Conservation (phyloP, 176 grass and related monocot species). For the Calamus simplicifolius region DNA sequence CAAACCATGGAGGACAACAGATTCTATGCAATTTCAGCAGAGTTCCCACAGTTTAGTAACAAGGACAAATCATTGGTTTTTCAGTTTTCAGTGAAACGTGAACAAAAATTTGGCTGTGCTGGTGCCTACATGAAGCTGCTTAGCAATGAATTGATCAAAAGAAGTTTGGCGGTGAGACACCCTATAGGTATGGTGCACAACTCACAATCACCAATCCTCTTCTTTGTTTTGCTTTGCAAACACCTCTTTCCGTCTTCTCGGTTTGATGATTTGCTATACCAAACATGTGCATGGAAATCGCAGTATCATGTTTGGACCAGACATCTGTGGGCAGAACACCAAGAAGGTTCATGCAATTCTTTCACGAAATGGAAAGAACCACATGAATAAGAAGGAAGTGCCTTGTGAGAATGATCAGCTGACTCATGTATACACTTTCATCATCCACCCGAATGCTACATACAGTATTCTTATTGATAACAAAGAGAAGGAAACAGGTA, state of each 20-base stretch:
- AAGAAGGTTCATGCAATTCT: slow-evolving; percentile 69
- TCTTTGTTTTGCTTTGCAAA: background rate
- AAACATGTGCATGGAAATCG: background rate
- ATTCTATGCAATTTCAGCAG: slow-evolving; percentile 89
- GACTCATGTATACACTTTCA: slow-evolving; percentile 77
- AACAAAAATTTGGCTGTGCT: slow-evolving; percentile 93
- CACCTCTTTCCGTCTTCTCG: background rate
- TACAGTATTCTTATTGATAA: slow-evolving; percentile 92
- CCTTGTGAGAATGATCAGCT: slow-evolving; percentile 78
- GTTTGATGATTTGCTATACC: background rate
- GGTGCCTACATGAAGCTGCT: slow-evolving; percentile 91
- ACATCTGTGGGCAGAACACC: slow-evolving; percentile 54
- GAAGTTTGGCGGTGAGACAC: slow-evolving; percentile 91
- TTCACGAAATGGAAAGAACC: slow-evolving; percentile 61
- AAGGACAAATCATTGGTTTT: slow-evolving; percentile 86
- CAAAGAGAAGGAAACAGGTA: slow-evolving; percentile 69
- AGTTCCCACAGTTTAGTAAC: slow-evolving; percentile 71
- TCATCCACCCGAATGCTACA: slow-evolving; percentile 69
- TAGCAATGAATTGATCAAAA: slow-evolving; percentile 81
- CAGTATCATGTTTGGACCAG: slow-evolving; percentile 72
- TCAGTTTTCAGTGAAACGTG: slow-evolving; percentile 91
- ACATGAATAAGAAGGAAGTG: slow-evolving; percentile 92
- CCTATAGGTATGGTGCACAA: slow-evolving; percentile 49
- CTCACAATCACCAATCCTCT: background rate
- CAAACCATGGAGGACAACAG: slow-evolving; percentile 90